Evolutionary conservation across 2,329 filamentous ascomycete species (phyloP), one percentile per base, ranked within the genome.

Genomic region (Exophiala alcalophila): DNA sequence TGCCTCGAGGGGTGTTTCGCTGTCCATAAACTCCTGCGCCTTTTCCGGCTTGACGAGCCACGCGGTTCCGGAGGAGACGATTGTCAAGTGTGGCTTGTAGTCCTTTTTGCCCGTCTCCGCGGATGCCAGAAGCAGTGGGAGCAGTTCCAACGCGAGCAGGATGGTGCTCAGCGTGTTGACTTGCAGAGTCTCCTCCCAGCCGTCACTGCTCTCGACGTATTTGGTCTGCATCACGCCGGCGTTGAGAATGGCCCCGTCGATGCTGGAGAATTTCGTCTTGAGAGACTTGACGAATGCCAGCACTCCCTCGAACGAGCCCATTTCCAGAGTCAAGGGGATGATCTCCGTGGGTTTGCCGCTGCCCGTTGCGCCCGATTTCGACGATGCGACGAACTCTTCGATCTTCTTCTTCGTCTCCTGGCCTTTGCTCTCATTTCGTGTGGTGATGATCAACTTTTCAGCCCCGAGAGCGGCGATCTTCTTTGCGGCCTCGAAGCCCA

Each of bases 81-180:
- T 63, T 0, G 64, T 66, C 6, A 76, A 57, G 49, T 72, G 66
- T 0, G 67, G 59, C 4, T 44, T 54, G 23, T 40, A 46, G 3
- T 37, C 30, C 10, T 14, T 45, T 15, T 44, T 49, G 3, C 57
- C 50, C 1, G 38, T 35, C 4, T 58, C 55, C 12, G 65, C 62
- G 30, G 63, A 65, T 5, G 53, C 57, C 16, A 60, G 58, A 9
- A 77, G 55, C 38, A 70, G 69, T 0, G 71, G 72, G 1, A 76
- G 59, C 8, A 83, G 63, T 2, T 79, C 57, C 2, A 80, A 49
- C 0, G 66, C 74, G 5, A 83, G 60, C 1, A 80, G 63, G 5
- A 70, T 65, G 1, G 76, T 81, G 2, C 76, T 77, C 2, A 82
- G 60, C 1, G 71, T 66, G 54, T 81, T 81, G 50, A 80, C 72